Base-by-base conservation (phyloP, 768 basidiomycete genomes). In the Paxillus involutus region DNA sequence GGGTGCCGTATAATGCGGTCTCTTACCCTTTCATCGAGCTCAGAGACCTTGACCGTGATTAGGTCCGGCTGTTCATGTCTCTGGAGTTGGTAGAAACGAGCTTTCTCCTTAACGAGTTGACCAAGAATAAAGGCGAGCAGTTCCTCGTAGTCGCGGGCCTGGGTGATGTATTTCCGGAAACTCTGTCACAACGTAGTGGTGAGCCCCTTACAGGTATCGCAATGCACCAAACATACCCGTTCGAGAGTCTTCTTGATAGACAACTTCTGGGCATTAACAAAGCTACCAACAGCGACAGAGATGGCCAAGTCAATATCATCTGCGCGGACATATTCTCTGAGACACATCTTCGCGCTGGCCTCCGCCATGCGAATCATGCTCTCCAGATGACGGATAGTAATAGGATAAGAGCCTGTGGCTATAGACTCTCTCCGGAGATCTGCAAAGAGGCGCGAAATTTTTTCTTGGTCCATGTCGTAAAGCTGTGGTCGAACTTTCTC, bases 321-420 rank as follows among this genome's bases (percentile, higher is more conserved):
- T 37, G 88, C 79, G 44, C 97, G 83, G 32, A 98, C 97, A 65
- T 93, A 98, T 72, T 98, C 96, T 49, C 97, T 81, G 57, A 99
- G 76, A 46, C 95, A 86, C 97, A 99, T 98, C 78, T 96, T 97
- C 21, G 97, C 97, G 65, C 91, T 94, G 13, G 97, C 96, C 72
- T 99, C 97, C 3, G 93, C 83, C 96, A 98, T 98, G 39, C 97
- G 88, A 73, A 99, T 98, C 91, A 97, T 97, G 68, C 94, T 96
- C 75, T 99, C 97, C 54, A 99, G 73, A 66, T 98, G 97, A 52
- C 97, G 91, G 46, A 98, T 89, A 9, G 97, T 99, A 68, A 99
- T 97, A 2, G 97, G 97, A 74, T 92, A 97, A 19, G 96, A 98
- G n/a, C 96, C 96, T 2, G 97, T 99, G 17, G 94, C 94, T 62